phyloP scores from a whole-genome alignment of 163 green algal species.

The Coccomyxa subellipsoidea region DNA sequence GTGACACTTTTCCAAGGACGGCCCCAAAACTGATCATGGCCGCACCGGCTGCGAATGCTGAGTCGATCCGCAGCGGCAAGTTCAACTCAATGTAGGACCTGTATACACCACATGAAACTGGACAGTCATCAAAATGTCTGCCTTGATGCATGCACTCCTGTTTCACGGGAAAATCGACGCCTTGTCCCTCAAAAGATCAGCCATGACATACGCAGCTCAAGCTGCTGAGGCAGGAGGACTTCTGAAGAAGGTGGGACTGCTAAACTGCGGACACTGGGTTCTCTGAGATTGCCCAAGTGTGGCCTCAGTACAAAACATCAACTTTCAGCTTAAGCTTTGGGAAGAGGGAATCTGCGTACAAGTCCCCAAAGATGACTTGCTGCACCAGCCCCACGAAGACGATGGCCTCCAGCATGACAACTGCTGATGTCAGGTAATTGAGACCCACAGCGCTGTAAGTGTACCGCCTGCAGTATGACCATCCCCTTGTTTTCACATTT shows the following conservation, averaged over 20 bases:
- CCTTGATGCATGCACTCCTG: not conserved
- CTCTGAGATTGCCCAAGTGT: too few relatives aligned
- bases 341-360: not conserved
- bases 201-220: too few relatives aligned
- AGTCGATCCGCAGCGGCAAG: slow-evolving; percentile 60
- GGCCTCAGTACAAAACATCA: too few relatives aligned
- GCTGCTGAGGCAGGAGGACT: too few relatives aligned
- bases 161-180: too few relatives aligned
- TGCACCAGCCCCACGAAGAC: slow-evolving; percentile 34
- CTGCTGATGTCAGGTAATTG: slow-evolving; percentile 47
- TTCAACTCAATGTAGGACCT: slow-evolving; percentile 43
- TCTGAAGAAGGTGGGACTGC: too few relatives aligned
- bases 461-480: slow-evolving; percentile 29
- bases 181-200: too few relatives aligned
- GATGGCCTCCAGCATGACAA: slow-evolving; percentile 52
- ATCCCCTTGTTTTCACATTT: too few relatives aligned
- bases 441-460: slow-evolving; percentile 43
- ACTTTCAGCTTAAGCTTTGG: not conserved
- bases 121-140: not conserved
- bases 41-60: slow-evolving; percentile 49
- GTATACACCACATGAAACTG: not conserved
- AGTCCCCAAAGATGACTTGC: slow-evolving; percentile 13
- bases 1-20: slow-evolving; percentile 57
- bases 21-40: slow-evolving; percentile 65
- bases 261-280: too few relatives aligned